These are phyloP conservation scores for Moesziomyces globuligerus DNA, from an alignment of 1,284 basidiomycete genomes.

Conservation along the genomic window DNA sequence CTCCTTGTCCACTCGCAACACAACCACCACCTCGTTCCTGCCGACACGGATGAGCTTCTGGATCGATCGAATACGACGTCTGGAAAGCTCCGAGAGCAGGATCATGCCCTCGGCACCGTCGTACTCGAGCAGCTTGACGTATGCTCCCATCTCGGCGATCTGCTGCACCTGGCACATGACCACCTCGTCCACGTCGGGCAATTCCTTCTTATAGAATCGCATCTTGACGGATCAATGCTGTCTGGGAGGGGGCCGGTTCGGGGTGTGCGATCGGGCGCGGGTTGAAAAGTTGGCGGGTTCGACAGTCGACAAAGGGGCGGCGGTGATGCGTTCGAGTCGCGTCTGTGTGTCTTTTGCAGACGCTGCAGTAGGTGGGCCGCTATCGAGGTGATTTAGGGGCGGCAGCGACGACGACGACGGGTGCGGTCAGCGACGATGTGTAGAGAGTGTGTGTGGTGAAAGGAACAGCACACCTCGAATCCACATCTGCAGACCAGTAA, in stretches of 20 bases:
- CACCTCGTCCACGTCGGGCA: conserved; percentile 82
- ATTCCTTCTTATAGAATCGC: conserved; percentile 66
- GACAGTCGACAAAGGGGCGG: no score
- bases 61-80: conserved; percentile 95
- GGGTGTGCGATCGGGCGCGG: background rate
- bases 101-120: conserved; percentile 99
- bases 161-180: conserved; percentile 99
- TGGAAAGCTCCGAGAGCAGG: conserved; percentile 91
- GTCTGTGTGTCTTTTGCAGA: background rate
- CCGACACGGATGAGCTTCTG: conserved; percentile 98
- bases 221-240: conserved; percentile 42
- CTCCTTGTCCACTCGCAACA: conserved; percentile 97
- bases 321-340: background rate
- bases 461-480: background rate
- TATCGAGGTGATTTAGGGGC: no score
- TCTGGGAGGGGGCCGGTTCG: background rate
- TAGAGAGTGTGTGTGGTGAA: no score
- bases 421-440: no score
- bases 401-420: no score
- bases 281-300: no score
- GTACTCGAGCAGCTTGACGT: conserved; percentile 98
- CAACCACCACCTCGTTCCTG: conserved; percentile 97
- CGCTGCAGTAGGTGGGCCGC: background rate
- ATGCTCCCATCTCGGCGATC: conserved; percentile 99
- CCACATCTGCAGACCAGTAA: background rate